Conservation (phyloP, 75 land plant species). For the Sequoia sempervirens region DNA sequence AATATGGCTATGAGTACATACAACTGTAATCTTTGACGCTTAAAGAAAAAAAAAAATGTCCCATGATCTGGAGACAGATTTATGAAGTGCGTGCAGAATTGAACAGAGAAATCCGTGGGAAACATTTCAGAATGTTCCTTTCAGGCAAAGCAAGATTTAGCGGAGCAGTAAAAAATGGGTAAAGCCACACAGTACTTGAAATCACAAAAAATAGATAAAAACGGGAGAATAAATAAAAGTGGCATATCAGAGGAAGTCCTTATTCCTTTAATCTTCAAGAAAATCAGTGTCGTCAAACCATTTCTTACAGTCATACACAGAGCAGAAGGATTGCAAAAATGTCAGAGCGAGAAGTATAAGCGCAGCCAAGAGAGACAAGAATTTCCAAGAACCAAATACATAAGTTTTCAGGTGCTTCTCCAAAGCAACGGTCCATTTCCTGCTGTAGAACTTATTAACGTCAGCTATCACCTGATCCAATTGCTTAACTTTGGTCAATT, state of each 20-base stretch:
- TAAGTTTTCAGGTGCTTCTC: slow-evolving; percentile 18
- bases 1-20: too few relatives aligned
- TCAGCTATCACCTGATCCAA: slow-evolving; percentile 47
- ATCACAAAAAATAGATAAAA: too few relatives aligned
- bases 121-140: too few relatives aligned
- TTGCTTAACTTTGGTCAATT: slow-evolving; percentile 14
- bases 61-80: too few relatives aligned
- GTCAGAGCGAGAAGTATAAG: slow-evolving; percentile 27
- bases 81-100: too few relatives aligned
- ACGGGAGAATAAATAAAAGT: too few relatives aligned
- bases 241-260: neutral
- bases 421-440: slow-evolving; percentile 32
- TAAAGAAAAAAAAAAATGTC: too few relatives aligned
- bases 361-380: slow-evolving; percentile 23
- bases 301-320: slow-evolving; percentile 23
- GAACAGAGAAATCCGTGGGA: too few relatives aligned
- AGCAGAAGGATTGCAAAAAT: slow-evolving; percentile 36
- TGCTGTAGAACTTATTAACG: slow-evolving; percentile 28
- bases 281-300: neutral
- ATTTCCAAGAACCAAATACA: slow-evolving; percentile 35
- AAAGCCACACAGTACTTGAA: too few relatives aligned
- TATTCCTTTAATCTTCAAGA: neutral
- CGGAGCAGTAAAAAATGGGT: too few relatives aligned
- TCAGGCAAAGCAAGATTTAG: too few relatives aligned
- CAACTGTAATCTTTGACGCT: too few relatives aligned